Evolutionary conservation across 768 basidiomycete species (phyloP).

Genomic region (Piloderma croceum): DNA sequence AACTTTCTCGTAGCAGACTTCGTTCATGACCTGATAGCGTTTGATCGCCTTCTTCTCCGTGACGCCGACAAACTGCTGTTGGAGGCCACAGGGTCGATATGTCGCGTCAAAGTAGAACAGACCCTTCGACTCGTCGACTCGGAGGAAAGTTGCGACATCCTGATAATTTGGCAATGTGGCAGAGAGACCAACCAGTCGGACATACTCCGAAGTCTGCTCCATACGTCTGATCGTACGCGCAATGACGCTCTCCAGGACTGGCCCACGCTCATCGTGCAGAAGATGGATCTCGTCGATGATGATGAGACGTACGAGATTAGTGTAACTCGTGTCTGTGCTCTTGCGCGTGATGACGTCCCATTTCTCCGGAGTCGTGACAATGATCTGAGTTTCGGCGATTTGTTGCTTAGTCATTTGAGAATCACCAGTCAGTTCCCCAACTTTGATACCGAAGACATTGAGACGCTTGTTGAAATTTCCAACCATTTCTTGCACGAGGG

Average conservation of each 20-base stretch:
- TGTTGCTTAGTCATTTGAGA: constrained; percentile 98
- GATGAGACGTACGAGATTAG: constrained; percentile 91
- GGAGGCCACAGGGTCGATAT: constrained; percentile 89
- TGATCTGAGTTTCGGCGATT: constrained; percentile 94
- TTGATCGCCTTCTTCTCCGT: constrained; percentile 99
- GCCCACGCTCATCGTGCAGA: constrained; percentile 96
- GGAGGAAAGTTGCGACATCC: constrained; percentile 95
- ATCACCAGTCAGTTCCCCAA: constrained; percentile 96
- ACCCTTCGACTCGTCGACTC: constrained; percentile 87
- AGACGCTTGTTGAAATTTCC: constrained; percentile 87
- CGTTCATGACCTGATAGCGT: constrained; percentile 96
- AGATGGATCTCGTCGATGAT: constrained; percentile 99
- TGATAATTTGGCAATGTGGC: constrained; percentile 98
- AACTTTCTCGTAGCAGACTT: constrained; percentile 98
- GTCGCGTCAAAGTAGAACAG: constrained; percentile 96
- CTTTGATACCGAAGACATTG: constrained; percentile 63
- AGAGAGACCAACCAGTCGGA: constrained; percentile 90
- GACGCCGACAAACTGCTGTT: constrained; percentile 95
- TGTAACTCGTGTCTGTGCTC: constrained; percentile 93
- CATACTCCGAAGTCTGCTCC: constrained; percentile 92
- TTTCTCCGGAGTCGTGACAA: constrained; percentile 98
- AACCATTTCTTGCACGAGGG: constrained; percentile 97
- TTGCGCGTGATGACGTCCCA: constrained; percentile 99
- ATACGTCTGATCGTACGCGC: constrained; percentile 87
- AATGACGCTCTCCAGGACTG: constrained; percentile 87